Percentiles rank a stretch among this genome's conserved stretches.
Conservation (phyloP, 176 grass and related monocot species). For the Areca catechu region DNA sequence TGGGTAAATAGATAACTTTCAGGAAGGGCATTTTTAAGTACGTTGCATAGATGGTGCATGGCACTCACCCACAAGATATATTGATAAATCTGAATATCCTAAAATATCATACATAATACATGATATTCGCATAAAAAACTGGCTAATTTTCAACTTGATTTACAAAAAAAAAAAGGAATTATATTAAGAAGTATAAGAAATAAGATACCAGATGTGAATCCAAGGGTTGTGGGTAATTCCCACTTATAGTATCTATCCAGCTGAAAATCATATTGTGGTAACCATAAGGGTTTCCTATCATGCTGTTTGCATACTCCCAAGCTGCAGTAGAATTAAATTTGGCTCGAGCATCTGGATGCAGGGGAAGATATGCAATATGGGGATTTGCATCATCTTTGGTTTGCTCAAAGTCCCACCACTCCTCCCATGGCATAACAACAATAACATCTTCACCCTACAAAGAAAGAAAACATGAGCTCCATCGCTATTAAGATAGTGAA, state of each 20-base stretch:
- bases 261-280: constrained; percentile 99
- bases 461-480: not conserved
- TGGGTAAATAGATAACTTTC: too few relatives aligned
- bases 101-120: too few relatives aligned
- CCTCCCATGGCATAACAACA: constrained; percentile 90
- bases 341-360: constrained; percentile 58
- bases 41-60: too few relatives aligned
- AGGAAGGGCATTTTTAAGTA: too few relatives aligned
- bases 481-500: too few relatives aligned
- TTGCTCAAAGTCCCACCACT: constrained; percentile 89
- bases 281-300: constrained; percentile 73
- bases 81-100: too few relatives aligned
- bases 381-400: constrained; percentile 82
- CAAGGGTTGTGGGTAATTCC: constrained; percentile 83
- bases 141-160: too few relatives aligned
- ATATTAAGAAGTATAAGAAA: not conserved
- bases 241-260: constrained; percentile 90
- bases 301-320: constrained; percentile 85
- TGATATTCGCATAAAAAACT: too few relatives aligned
- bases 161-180: too few relatives aligned
- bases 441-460: constrained; percentile 91
- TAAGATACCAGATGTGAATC: constrained; percentile 89
- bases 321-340: constrained; percentile 96
- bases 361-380: constrained; percentile 77
- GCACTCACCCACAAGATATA: too few relatives aligned